These are phyloP conservation scores for Kalmusia sp. DNA, from an alignment of 2,329 filamentous ascomycete species.

Conservation along the genomic window DNA sequence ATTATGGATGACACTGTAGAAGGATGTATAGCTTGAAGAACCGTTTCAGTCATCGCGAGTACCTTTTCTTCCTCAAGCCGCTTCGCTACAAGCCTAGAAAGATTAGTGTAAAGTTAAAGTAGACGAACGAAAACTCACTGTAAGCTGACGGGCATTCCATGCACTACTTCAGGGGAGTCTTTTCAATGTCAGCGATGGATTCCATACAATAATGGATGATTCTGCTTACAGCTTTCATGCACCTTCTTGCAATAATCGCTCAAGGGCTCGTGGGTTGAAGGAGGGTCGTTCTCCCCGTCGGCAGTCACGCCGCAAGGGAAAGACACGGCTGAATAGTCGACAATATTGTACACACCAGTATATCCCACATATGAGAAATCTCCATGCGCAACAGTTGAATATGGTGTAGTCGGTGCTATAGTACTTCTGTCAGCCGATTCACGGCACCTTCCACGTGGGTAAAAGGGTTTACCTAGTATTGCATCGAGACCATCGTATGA, in stretches of 20 bases:
- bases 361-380: conserved; percentile 56
- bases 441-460: neutral
- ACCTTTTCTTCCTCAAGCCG: conserved; percentile 54
- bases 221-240: conserved; percentile 49
- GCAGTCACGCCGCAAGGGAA: conserved; percentile 52
- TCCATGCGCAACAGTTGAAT: conserved; percentile 50
- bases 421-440: conserved; percentile 10
- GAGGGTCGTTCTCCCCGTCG: conserved; percentile 48
- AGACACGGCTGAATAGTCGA: conserved; percentile 55
- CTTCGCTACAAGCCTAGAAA: conserved; percentile 42
- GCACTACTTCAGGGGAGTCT: conserved; percentile 48
- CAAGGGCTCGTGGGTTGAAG: conserved; percentile 32
- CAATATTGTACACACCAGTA: conserved; percentile 56
- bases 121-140: conserved; percentile 32
- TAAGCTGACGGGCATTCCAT: conserved; percentile 54
- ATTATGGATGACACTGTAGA: conserved; percentile 3
- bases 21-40: conserved; percentile 38
- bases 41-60: conserved; percentile 46
- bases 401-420: conserved; percentile 54
- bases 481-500: conserved; percentile 51
- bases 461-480: conserved; percentile 44
- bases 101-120: conserved; percentile 1
- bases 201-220: no score
- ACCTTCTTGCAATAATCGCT: conserved; percentile 50
- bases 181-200: conserved; percentile 10